Base-by-base conservation (phyloP, 2,329 filamentous ascomycete species). In the Epichloe sibirici region DNA sequence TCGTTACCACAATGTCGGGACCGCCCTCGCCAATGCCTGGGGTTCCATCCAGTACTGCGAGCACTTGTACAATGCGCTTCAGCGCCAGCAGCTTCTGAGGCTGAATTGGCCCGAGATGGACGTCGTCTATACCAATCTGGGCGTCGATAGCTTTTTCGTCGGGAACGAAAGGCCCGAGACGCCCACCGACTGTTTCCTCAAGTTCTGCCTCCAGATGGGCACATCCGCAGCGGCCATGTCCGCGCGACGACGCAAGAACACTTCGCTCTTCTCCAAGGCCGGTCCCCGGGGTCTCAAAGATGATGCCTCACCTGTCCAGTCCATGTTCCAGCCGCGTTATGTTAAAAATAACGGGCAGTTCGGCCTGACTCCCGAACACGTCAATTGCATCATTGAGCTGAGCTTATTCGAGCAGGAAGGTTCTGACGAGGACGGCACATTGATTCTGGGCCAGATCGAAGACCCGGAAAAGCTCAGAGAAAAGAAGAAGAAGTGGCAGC, bases 71-170 rank as follows among this genome's bases (percentile, higher is more conserved):
- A 69, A 72, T 48, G 70, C 3, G 15, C n/a, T 40, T 9, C 35
- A n/a, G 4, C 35, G 5, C 4, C 15, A 28, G 15, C 17, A 15
- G 12, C 34, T 15, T 8, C 21, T 13, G 28, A 9, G 12, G 21
- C 1, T 3, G 5, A 28, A 11, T 1, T 75, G 73, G 72, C 47
- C 50, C 1, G 72, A 75, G 55, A 70, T 76, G 66, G 66, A 72
- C 1, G 8, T 69, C 5, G 40, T 64, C 0, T 51, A 62, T 1
- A 23, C 28, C 1, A n/a, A 66, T 0, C 61, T 73, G 9, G 62
- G 62, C 3, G 25, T 55, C 0, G 55, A 63, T 0, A 62, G 54
- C 25, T 64, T 75, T 53, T 74, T 68, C 48, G 61, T 69, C 1
- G 70, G 31, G 25, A 21, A 69, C 3, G 61, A 66, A 1, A 43